Conservation (phyloP, 2,329 filamentous ascomycete genomes). For the Exophiala viscosa region DNA sequence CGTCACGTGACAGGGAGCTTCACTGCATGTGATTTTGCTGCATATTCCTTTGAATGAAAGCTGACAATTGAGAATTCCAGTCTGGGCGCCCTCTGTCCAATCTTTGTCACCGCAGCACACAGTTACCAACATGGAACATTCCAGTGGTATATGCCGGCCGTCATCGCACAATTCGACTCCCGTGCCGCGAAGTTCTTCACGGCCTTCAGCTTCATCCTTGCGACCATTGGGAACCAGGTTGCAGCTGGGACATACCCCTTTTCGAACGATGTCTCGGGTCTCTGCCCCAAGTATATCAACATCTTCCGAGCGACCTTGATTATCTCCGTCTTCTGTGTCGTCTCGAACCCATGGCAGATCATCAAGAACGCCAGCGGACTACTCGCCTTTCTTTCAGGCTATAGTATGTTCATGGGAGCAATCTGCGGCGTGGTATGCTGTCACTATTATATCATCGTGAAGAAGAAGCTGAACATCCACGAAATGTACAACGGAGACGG, state of each 20-base stretch:
- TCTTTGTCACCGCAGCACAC: constrained; percentile 48
- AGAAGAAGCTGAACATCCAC: constrained; percentile 39
- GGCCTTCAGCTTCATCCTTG: constrained; percentile 40
- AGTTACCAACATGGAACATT: constrained; percentile 45
- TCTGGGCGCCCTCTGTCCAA: constrained; percentile 46
- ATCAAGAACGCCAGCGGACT: constrained; percentile 21
- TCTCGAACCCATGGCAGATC: constrained; percentile 38
- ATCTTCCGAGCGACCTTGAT: constrained; percentile 71
- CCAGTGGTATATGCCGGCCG: constrained; percentile 50
- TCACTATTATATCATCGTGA: constrained; percentile 43
- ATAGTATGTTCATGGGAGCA: constrained; percentile 38
- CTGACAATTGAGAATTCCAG: background rate
- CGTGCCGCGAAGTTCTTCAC: constrained; percentile 44
- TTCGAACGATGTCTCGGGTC: constrained; percentile 75
- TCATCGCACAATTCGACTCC: constrained; percentile 45
- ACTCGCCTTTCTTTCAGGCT: constrained; percentile 27
- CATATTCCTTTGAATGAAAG: background rate
- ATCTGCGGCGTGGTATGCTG: constrained; percentile 42
- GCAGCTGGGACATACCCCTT: constrained; percentile 55
- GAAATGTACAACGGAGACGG: constrained; percentile 40
- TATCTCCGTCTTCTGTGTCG: constrained; percentile 38
- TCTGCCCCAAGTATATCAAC: constrained; percentile 74
- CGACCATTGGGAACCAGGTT: constrained; percentile 43
- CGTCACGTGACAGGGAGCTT: too few species aligned
- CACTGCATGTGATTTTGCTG: background rate